Evolutionary conservation across 2,329 filamentous ascomycete species (phyloP).

Genomic region (Ramichloridium luteum): DNA sequence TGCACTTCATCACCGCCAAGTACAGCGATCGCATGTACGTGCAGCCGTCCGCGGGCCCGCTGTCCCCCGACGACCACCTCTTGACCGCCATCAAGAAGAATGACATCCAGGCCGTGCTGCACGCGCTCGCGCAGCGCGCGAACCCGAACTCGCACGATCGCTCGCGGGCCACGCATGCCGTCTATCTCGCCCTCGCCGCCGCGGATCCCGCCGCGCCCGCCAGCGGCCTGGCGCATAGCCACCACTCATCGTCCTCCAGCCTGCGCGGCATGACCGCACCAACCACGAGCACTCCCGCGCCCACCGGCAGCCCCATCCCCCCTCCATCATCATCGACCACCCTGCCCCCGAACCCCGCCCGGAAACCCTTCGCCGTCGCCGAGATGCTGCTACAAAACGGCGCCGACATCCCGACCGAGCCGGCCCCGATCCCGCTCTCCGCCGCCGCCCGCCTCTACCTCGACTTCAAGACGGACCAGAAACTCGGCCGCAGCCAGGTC

Average conservation of each 20-base stretch:
- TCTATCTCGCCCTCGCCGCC: constrained; percentile 83
- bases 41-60: constrained; percentile 49
- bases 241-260: constrained; percentile 28
- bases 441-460: constrained; percentile 70
- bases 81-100: constrained; percentile 91
- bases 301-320: constrained; percentile 13
- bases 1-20: constrained; percentile 92
- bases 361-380: constrained; percentile 66
- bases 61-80: constrained; percentile 76
- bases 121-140: constrained; percentile 72
- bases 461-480: constrained; percentile 55
- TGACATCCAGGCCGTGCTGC: constrained; percentile 85
- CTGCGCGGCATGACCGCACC: constrained; percentile 19
- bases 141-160: constrained; percentile 80
- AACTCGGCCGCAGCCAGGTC: constrained; percentile 23
- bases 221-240: constrained; percentile 25
- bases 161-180: constrained; percentile 73
- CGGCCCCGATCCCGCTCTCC: constrained; percentile 75
- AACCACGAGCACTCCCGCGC: constrained; percentile 23
- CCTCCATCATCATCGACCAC: constrained; percentile 25
- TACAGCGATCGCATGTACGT: constrained; percentile 79
- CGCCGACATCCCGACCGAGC: constrained; percentile 63
- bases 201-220: constrained; percentile 75
- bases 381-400: constrained; percentile 90
- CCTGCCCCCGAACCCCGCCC: constrained; percentile 28